Evolutionary conservation across 179 eudicot species (phyloP), one percentile per base, ranked within the genome.

Genomic region (Nepenthes alata): DNA sequence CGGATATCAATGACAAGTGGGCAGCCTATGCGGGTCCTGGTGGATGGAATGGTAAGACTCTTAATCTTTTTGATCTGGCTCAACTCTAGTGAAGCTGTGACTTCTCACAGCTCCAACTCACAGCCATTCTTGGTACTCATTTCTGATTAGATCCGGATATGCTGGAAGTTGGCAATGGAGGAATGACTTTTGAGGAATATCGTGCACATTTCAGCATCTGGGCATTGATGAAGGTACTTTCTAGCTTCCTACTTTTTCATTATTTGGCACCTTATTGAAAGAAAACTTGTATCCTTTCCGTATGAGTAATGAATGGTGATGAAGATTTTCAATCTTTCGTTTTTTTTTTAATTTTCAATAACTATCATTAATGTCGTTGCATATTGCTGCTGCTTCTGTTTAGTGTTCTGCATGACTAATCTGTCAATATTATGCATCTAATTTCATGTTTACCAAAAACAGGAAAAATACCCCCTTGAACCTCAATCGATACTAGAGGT

Each of bases 131-230:
- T 67, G 50, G 13, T 57, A 6, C 7, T 39, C 13, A 48, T 53
- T 64, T 56, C 36, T 70, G 67, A 54, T 69, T 74, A 93, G 98
- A 93, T 82, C 98, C 98, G 2, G 98, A 93, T 78, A 93, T 93
- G 98, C 80, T 93, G 79, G 98, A 93, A 84, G 98, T 93, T 60
- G 98, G 98, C 62, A 93, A 93, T 72, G 98, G 96, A 52, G 98
- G 96, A 68, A 93, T 93, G 98, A 83, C 78, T 60, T 80, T 76
- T 79, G 75, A 77, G 47, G 98, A 93, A 69, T 93, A 93, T 61
- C 85, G 82, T 51, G 82, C 96, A 60, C 98, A 93, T 85, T 93
- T 85, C 69, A 93, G 98, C 87, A 83, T 93, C 67, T 93, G 98
- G 98, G 93, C 98, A 74, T 77, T 93, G 77, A 84, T 86, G 95